Base-by-base conservation (phyloP, 306 rosid species). In the Cicer bijugum region DNA sequence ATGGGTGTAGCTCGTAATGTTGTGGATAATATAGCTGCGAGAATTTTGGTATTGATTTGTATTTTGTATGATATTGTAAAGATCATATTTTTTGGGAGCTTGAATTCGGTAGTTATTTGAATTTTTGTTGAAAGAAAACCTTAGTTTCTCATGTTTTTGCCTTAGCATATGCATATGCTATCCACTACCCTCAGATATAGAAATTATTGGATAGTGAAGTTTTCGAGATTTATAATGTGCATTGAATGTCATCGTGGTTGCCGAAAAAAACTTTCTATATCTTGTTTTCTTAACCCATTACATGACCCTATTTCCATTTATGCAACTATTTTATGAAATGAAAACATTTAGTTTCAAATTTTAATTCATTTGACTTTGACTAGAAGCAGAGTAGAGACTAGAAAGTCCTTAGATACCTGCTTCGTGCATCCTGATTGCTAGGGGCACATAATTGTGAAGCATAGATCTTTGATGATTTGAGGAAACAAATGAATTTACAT, bases 351-450 rank as follows among this genome's bases (percentile, higher is more conserved):
- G 56, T 81, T 61, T 78, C 10, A 12, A 39, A 48, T 81, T 61
- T 78, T 6, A 12, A 14, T 43, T 40, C 10, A 1, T 2, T 35
- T 12, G 42, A 47, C 68, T 69, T 80, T 38, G 72, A 50, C 40
- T 38, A 46, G 40, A 42, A 61, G 50, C 58, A 7, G 53, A 35
- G 33, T 59, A 60, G 40, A 35, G n/a, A 35, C 35, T 59, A 60
- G 40, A 35, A 10, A 50, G 12, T 67, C 62, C 42, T 37, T 6
- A 72, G 20, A 68, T 60, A 56, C 7, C 15, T 37, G 9, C 51
- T 74, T 69, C 39, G 12, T 78, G 70, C 48, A 42, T 59, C 77
- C 38, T 71, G 23, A 40, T 64, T 50, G 33, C 66, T 17, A 28
- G 65, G 53, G 52, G 17, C 14, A 12, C 51, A 14, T 69, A 38